Evolutionary conservation across 2,329 filamentous ascomycete species (phyloP).

Genomic region (Neurospora sp.): DNA sequence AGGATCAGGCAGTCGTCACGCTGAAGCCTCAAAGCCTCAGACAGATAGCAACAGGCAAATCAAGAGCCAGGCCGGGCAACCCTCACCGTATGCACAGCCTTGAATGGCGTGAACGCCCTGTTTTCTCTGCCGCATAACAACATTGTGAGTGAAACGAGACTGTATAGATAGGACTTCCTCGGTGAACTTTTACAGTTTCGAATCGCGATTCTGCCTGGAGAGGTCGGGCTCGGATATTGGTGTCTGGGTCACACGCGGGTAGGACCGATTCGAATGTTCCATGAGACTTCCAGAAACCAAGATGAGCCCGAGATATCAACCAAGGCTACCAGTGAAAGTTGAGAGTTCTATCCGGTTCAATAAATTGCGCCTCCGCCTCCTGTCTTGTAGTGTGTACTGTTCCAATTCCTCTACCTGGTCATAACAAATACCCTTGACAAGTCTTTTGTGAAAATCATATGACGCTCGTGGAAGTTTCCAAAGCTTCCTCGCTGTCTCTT

Average conservation of each 20-base stretch:
- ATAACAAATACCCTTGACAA: not conserved
- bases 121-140: not conserved
- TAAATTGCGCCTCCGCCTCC: not conserved
- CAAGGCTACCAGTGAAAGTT: not conserved
- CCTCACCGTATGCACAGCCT: not conserved
- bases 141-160: not conserved
- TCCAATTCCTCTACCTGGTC: not conserved
- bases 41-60: not conserved
- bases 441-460: not conserved
- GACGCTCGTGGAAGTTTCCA: not conserved
- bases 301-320: not conserved
- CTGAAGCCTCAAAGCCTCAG: not conserved
- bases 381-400: not conserved
- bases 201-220: not conserved
- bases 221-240: not conserved
- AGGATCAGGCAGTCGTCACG: not conserved
- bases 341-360: not conserved
- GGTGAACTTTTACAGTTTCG: not conserved
- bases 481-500: not conserved
- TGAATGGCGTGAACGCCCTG: not conserved
- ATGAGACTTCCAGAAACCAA: not conserved
- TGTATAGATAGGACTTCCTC: not conserved
- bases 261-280: not conserved
- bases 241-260: not conserved
- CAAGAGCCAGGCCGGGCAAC: not conserved